These are phyloP conservation scores for Ceratorhiza oryzae-sativae DNA, from an alignment of 1,284 basidiomycete genomes.

Conservation along the genomic window DNA sequence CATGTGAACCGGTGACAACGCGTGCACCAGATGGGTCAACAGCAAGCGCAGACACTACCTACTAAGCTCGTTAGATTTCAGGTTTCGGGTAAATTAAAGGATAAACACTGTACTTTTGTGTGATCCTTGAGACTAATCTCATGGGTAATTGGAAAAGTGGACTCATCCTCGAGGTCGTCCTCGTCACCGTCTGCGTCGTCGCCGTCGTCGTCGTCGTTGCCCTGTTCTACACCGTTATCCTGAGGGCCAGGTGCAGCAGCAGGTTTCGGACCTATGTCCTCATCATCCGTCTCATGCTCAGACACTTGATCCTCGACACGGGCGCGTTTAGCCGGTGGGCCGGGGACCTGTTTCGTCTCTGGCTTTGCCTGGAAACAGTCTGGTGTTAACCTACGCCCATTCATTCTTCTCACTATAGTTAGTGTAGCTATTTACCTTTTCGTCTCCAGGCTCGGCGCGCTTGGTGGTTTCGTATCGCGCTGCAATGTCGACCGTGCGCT, in stretches of 20 bases:
- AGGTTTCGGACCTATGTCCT: conserved; percentile 51
- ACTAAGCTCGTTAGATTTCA: conserved; percentile 24
- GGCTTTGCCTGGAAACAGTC: conserved; percentile 1
- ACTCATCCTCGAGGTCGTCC: conserved; percentile 56
- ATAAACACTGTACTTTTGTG: conserved; percentile 64
- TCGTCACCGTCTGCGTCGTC: conserved; percentile 57
- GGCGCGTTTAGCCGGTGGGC: conserved; percentile 24
- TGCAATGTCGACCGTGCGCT: conserved; percentile 63
- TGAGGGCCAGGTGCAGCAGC: not conserved
- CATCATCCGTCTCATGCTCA: conserved; percentile 48
- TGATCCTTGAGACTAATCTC: conserved; percentile 93
- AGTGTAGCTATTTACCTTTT: not conserved
- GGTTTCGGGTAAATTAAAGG: not conserved
- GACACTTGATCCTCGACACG: conserved; percentile 1
- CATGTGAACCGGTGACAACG: conserved; percentile 89
- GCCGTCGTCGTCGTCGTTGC: conserved; percentile 62
- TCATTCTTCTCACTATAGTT: not conserved
- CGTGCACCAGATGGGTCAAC: conserved; percentile 94
- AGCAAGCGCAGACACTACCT: conserved; percentile 88
- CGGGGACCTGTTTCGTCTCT: conserved; percentile 1
- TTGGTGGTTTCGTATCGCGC: conserved; percentile 77
- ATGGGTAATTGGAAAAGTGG: conserved; percentile 79
- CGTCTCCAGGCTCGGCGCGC: conserved; percentile 56
- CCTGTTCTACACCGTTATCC: conserved; percentile 43
- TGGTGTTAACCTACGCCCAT: not conserved